Evolutionary conservation across 1,284 basidiomycete species (phyloP).

Genomic region (Ganoderma sinense): DNA sequence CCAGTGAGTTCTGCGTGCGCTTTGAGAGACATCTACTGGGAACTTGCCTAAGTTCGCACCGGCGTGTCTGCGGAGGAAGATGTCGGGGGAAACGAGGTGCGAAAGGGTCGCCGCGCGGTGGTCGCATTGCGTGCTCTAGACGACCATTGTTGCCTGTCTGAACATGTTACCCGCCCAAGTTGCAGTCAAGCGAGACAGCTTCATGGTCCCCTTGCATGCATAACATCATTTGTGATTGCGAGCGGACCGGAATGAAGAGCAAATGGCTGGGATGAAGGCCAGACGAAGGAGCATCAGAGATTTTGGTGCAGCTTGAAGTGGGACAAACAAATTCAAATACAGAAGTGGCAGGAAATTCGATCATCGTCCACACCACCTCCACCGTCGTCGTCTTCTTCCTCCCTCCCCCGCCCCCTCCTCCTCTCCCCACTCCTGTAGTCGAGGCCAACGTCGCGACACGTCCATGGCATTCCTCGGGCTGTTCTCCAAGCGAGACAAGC

Average conservation of each 20-base stretch:
- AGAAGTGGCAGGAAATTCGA: conserved; percentile 20
- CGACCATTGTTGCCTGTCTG: no score
- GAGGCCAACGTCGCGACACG: conserved; percentile 17
- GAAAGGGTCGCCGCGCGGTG: not conserved
- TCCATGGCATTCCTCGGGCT: conserved; percentile 42
- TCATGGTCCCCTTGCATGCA: not conserved
- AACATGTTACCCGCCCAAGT: no score
- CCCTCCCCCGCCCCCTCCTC: not conserved
- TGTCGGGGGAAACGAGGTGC: not conserved
- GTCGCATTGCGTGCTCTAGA: not conserved
- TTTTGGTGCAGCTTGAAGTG: not conserved
- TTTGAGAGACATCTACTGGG: not conserved
- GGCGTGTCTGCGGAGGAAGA: not conserved
- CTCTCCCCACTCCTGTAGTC: not conserved
- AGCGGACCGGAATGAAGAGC: not conserved
- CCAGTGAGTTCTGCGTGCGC: not conserved
- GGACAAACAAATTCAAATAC: conserved; percentile 31
- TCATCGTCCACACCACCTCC: conserved; percentile 20
- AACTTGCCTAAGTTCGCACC: not conserved
- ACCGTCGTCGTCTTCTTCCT: conserved; percentile 14
- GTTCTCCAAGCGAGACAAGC: conserved; percentile 44
- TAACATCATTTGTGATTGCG: not conserved
- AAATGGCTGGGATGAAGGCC: not conserved
- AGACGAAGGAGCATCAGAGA: not conserved
- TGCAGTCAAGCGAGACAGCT: no score